Base-by-base conservation (phyloP, 495 filamentous ascomycete species). In the Jackrogersella multiformis region DNA sequence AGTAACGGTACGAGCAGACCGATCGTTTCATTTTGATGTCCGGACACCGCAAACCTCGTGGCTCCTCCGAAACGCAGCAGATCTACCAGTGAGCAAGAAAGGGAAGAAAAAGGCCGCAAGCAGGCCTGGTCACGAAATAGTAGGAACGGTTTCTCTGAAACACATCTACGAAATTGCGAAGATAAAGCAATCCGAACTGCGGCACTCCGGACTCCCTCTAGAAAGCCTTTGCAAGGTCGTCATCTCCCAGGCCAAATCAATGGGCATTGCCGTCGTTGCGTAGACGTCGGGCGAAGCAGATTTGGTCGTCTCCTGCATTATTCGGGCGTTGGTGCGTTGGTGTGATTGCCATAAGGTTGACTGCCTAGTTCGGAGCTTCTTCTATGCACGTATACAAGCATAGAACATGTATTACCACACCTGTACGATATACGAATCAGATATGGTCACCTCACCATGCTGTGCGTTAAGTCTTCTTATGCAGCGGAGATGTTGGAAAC, bases 91-190 rank as follows among this genome's bases (percentile, higher is more conserved):
- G n/a, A 85, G 84, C 56, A 88, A 89, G 68, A 94, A 94, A 77
- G 87, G 88, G 60, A 91, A 90, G 64, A 77, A 92, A 56, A 90
- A 89, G 69, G 95, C 93, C 8, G 90, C 92, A 1, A 88, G 86
- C 79, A 87, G 86, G 26, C 89, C 91, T 10, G 91, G 90, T n/a
- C 86, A 89, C 60, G 92, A 95, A 71, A 86, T 78, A 34, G 86
- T 93, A 38, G 95, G 96, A 56, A 86, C 85, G 12, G 84, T 98
- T 38, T 93, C 90, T 61, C 81, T 99, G 72, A 99, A 99, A 83
- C 95, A 99, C 79, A 80, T 99, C 46, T 97, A 94, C 74, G 94
- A 98, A 83, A 99, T 99, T 77, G 95, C 95, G 72, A 90, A 91
- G 82, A 96, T 98, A 78, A 99, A 99, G 84, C 87, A 92, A 63